Percentiles rank a stretch among this genome's conserved stretches.
Evolutionary conservation across 2,329 filamentous ascomycete species (phyloP).

Genomic region (Colletotrichum musae): DNA sequence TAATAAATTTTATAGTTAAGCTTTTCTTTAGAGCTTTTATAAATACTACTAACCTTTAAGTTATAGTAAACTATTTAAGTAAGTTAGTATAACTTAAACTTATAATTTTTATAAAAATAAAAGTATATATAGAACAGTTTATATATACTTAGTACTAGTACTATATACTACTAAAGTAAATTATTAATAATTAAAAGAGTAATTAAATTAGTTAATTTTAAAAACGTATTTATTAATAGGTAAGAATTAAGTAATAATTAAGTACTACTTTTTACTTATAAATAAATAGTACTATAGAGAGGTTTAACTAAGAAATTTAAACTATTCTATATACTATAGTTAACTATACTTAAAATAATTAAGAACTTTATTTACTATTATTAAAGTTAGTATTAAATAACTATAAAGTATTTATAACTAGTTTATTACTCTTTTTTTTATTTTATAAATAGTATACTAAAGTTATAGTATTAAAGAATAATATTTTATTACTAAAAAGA

Average conservation of each 20-base stretch:
- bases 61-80: too few relatives aligned
- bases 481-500: too few relatives aligned
- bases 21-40: not conserved
- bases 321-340: not conserved
- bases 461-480: not conserved
- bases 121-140: too few relatives aligned
- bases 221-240: not conserved
- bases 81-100: too few relatives aligned
- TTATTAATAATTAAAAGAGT: not conserved
- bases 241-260: not conserved
- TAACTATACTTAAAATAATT: not conserved
- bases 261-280: not conserved
- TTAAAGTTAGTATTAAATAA: conserved; percentile 15
- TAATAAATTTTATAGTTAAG: conserved; percentile 2
- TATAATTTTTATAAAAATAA: too few relatives aligned
- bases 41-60: too few relatives aligned
- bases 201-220: not conserved
- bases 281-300: conserved; percentile 1
- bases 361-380: not conserved
- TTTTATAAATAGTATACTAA: not conserved
- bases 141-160: not conserved
- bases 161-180: not conserved
- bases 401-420: conserved; percentile 2
- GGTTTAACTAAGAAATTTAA: not conserved
- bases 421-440: not conserved